Percentiles rank a stretch among this genome's conserved stretches.
Conservation (phyloP, 2,329 filamentous ascomycete genomes). For the Penicillium psychrosexuale region DNA sequence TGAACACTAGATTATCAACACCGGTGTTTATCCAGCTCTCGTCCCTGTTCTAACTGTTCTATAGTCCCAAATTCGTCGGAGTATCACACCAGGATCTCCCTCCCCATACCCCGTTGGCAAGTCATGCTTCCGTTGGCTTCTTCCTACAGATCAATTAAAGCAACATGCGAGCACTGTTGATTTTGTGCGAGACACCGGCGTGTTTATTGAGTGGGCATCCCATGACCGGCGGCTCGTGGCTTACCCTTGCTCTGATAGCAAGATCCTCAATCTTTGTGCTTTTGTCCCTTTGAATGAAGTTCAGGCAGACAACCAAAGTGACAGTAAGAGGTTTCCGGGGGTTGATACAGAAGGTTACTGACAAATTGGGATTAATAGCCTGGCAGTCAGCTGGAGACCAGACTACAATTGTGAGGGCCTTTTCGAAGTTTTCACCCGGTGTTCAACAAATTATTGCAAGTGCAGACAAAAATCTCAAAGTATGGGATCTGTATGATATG, state of each 20-base stretch:
- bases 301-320: conserved; percentile 21
- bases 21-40: not conserved
- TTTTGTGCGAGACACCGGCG: conserved; percentile 25
- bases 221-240: conserved; percentile 45
- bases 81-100: conserved; percentile 18
- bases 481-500: conserved; percentile 63
- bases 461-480: conserved; percentile 47
- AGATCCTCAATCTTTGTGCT: conserved; percentile 47
- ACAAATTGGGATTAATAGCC: conserved; percentile 3
- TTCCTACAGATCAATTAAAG: conserved; percentile 16
- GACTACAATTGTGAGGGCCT: conserved; percentile 11
- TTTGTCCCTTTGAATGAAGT: conserved; percentile 46
- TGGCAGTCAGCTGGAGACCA: conserved; percentile 23
- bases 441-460: conserved; percentile 25
- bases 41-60: not conserved
- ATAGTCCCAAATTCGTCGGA: conserved; percentile 23
- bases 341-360: not conserved
- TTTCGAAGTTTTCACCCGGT: conserved; percentile 17
- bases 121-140: conserved; percentile 29
- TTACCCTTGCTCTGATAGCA: conserved; percentile 47
- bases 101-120: conserved; percentile 22
- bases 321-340: conserved; percentile 3
- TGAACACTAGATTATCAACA: not conserved
- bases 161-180: conserved; percentile 8
- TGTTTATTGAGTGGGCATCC: conserved; percentile 44